These are phyloP conservation scores for Penicillium sp. DNA, from an alignment of 2,329 filamentous ascomycete genomes.

Conservation along the genomic window DNA sequence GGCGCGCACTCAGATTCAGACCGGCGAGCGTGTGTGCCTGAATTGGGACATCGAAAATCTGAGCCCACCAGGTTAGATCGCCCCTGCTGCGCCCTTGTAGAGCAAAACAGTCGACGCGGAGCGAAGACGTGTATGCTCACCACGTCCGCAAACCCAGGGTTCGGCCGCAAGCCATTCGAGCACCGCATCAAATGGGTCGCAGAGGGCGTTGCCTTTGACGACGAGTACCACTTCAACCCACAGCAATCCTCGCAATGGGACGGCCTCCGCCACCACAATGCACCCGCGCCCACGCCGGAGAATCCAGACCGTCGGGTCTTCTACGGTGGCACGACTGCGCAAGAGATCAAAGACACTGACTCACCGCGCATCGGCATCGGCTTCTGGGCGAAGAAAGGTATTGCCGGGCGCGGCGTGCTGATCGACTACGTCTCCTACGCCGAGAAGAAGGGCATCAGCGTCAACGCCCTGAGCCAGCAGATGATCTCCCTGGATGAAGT, in stretches of 20 bases:
- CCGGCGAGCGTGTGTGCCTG: slow-evolving; percentile 53
- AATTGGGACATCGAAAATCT: slow-evolving; percentile 59
- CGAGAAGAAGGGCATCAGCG: slow-evolving; percentile 30
- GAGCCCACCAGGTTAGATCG: slow-evolving; percentile 39
- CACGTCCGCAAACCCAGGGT: too few species aligned
- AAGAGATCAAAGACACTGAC: slow-evolving; percentile 34
- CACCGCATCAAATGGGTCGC: slow-evolving; percentile 52
- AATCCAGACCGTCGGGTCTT: slow-evolving; percentile 32
- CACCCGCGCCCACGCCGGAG: slow-evolving; percentile 39
- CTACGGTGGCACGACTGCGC: slow-evolving; percentile 37
- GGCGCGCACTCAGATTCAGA: slow-evolving; percentile 53
- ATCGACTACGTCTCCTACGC: slow-evolving; percentile 41
- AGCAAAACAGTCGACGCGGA: too few species aligned
- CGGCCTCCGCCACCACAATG: slow-evolving; percentile 51
- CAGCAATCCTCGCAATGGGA: slow-evolving; percentile 57
- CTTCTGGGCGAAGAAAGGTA: slow-evolving; percentile 39
- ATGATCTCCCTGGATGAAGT: slow-evolving; percentile 37
- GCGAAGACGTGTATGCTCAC: too few species aligned
- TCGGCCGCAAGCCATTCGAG: slow-evolving; percentile 51
- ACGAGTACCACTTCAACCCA: slow-evolving; percentile 54
- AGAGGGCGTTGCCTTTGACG: slow-evolving; percentile 49
- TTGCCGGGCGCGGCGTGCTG: slow-evolving; percentile 42
- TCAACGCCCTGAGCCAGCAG: slow-evolving; percentile 36
- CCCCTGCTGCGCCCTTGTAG: too few species aligned
- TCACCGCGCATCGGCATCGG: slow-evolving; percentile 39